A percentile compares a stretch with the other conserved stretches of the same genome.
Conservation (phyloP, 1,284 basidiomycete species). For the Pisolithus thermaeus region DNA sequence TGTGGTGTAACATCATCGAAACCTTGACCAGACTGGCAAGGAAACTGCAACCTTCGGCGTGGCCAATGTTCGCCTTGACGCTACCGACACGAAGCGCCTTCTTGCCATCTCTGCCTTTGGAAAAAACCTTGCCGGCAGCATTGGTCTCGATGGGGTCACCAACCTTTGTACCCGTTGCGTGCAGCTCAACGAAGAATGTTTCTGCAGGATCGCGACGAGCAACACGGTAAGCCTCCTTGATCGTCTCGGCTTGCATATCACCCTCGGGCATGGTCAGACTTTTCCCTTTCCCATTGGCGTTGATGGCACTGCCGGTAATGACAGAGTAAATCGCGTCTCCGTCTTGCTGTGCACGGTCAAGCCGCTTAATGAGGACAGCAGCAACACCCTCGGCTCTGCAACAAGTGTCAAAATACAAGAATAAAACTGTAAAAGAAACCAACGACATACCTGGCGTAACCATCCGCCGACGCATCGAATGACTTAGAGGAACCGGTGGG, state of each 20-base stretch:
- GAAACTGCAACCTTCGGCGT: constrained; percentile 27
- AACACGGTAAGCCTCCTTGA: constrained; percentile 23
- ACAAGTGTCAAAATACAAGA: not conserved
- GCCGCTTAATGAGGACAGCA: constrained; percentile 26
- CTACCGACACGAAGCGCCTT: constrained; percentile 26
- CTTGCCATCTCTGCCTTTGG: constrained; percentile 16
- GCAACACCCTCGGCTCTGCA: constrained; percentile 18
- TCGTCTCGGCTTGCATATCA: constrained; percentile 26
- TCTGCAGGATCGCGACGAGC: constrained; percentile 30
- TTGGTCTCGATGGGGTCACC: constrained; percentile 50
- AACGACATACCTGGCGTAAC: constrained; percentile 26
- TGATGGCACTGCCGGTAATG: constrained; percentile 25
- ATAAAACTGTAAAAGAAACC: no score
- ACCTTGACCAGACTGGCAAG: constrained; percentile 26
- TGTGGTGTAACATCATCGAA: constrained; percentile 24
- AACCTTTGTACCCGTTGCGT: constrained; percentile 44
- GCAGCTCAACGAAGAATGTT: constrained; percentile 43
- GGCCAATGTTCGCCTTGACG: constrained; percentile 28
- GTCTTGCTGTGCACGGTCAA: constrained; percentile 22
- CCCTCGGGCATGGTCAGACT: constrained; percentile 30
- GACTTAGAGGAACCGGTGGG: constrained; percentile 44
- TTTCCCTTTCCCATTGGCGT: constrained; percentile 27
- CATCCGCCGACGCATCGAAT: constrained; percentile 43
- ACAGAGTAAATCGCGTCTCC: constrained; percentile 24
- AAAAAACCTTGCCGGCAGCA: constrained; percentile 36